phyloP scores from a whole-genome alignment of 352 stramenopile species.

The Phytophthora hybrid region DNA sequence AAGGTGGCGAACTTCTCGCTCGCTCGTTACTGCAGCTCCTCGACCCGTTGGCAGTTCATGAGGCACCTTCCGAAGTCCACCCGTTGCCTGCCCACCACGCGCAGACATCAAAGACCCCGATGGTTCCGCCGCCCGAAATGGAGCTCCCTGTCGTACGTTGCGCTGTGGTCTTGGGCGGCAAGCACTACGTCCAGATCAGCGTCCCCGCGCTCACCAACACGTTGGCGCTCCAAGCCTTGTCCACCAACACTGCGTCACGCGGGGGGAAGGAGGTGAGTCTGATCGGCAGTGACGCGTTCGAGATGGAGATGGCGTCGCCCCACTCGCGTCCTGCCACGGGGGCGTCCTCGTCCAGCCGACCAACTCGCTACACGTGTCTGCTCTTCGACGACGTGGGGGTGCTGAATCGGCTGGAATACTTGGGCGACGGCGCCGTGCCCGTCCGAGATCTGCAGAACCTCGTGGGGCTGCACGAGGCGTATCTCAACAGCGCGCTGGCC shows the following conservation, averaged over 20 bases:
- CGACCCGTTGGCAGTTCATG: conserved; percentile 53
- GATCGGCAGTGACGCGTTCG: conserved; percentile 22
- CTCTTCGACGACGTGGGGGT: conserved; percentile 83
- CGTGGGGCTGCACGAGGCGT: conserved; percentile 87
- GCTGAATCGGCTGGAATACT: conserved; percentile 77
- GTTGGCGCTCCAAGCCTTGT: conserved; percentile 63
- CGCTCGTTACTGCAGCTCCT: conserved; percentile 69
- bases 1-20: conserved; percentile 80
- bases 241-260: conserved; percentile 51
- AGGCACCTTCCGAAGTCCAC: conserved; percentile 13
- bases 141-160: conserved; percentile 66
- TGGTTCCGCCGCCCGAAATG: conserved; percentile 75
- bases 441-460: conserved; percentile 76
- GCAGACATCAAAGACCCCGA: conserved; percentile 29
- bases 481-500: conserved; percentile 85
- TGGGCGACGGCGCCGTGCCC: conserved; percentile 64
- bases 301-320: conserved; percentile 15
- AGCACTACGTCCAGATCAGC: conserved; percentile 80
- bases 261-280: conserved; percentile 23
- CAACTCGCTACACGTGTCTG: conserved; percentile 66
- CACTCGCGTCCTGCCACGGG: conserved; percentile 29
- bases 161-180: conserved; percentile 54
- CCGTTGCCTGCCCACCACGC: conserved; percentile 19
- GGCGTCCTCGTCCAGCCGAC: conserved; percentile 7
- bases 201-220: conserved; percentile 75